Percentiles rank a stretch among this genome's conserved stretches.
phyloP scores from a whole-genome alignment of 768 basidiomycete species.

The Tylopilus rubrobrunneus region DNA sequence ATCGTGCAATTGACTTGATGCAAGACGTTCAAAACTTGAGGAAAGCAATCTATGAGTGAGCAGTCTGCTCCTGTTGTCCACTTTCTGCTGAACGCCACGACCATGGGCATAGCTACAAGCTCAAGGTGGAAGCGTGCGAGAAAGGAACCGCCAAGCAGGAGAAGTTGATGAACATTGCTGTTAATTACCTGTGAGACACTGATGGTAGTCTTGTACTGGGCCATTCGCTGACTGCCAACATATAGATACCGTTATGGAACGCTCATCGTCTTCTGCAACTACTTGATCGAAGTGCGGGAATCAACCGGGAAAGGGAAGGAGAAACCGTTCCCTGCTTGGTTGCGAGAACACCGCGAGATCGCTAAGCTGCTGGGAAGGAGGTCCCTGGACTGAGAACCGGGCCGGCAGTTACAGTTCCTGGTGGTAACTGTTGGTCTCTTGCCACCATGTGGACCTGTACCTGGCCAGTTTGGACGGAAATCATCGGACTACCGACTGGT shows the following conservation, averaged over 20 bases:
- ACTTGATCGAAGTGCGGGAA: slow-evolving; percentile 69
- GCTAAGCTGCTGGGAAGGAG: slow-evolving; percentile 63
- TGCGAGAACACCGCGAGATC: slow-evolving; percentile 81
- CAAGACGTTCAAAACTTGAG: slow-evolving; percentile 96
- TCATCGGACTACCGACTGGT: not conserved
- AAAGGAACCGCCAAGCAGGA: slow-evolving; percentile 74
- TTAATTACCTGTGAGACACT: slow-evolving; percentile 77
- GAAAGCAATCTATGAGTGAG: slow-evolving; percentile 92
- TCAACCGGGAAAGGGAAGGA: slow-evolving; percentile 35
- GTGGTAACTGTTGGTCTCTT: not conserved
- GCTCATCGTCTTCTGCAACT: slow-evolving; percentile 92
- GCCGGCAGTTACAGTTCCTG: not conserved
- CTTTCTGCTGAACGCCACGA: slow-evolving; percentile 3
- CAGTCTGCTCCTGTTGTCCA: slow-evolving; percentile 5
- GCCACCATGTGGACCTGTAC: slow-evolving; percentile 4
- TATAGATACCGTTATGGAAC: slow-evolving; percentile 82
- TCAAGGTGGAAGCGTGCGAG: slow-evolving; percentile 81
- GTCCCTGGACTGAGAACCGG: slow-evolving; percentile 56
- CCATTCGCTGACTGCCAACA: slow-evolving; percentile 4
- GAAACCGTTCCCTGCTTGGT: slow-evolving; percentile 76
- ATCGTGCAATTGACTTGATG: slow-evolving; percentile 87
- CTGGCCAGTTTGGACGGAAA: not conserved
- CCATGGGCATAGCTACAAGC: slow-evolving; percentile 65
- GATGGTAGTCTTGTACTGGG: slow-evolving; percentile 6
- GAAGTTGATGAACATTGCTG: slow-evolving; percentile 68